phyloP scores from a whole-genome alignment of 2,329 filamentous ascomycete species.

The Stenocarpella maydis region DNA sequence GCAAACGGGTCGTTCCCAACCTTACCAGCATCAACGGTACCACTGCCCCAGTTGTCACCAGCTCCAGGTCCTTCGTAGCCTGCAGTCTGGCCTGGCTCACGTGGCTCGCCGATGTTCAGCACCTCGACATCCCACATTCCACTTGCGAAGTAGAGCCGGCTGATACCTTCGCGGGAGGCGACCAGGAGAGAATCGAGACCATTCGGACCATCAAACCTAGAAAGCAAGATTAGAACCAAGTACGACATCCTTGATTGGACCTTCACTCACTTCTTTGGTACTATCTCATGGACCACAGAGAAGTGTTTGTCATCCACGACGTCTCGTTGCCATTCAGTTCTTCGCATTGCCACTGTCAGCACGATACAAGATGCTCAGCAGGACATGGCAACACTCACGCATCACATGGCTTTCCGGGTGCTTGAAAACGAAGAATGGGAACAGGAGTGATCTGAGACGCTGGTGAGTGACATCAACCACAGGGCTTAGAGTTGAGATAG shows the following conservation, averaged over 20 bases:
- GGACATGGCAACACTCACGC: too few relatives aligned
- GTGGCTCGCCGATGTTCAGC: not conserved
- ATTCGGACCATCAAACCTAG: not conserved
- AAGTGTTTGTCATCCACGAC: not conserved
- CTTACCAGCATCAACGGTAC: not conserved
- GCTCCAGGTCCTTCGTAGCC: not conserved
- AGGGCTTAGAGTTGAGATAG: not conserved
- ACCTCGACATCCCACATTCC: not conserved
- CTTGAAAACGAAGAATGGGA: not conserved
- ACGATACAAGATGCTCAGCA: too few relatives aligned
- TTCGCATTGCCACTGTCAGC: not conserved
- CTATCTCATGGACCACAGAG: not conserved
- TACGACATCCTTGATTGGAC: not conserved
- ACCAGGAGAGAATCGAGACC: not conserved
- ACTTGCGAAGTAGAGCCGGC: not conserved
- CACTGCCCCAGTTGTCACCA: not conserved
- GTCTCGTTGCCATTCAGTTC: not conserved
- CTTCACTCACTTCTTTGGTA: not conserved
- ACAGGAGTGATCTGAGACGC: not conserved
- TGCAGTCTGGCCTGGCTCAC: not conserved
- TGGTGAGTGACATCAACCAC: not conserved
- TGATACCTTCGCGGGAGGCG: not conserved
- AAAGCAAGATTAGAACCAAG: too few relatives aligned
- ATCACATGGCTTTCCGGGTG: not conserved
- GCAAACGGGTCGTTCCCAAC: not conserved